Evolutionary conservation across 163 green algal species (phyloP), one percentile per base, ranked within the genome.

Genomic region (Scenedesmus sp.): DNA sequence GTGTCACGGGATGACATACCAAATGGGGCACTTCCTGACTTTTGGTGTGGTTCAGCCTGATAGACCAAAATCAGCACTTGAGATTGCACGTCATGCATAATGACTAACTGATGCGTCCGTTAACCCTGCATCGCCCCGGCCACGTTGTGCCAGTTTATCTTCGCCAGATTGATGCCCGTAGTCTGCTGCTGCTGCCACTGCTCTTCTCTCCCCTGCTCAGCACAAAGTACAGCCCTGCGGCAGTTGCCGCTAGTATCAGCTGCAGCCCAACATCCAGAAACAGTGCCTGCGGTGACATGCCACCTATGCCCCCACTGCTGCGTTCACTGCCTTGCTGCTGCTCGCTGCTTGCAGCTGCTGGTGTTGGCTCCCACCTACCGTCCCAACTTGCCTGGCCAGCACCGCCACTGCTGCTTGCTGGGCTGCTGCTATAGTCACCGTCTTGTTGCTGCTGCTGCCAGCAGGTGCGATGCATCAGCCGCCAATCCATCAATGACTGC

Each of bases 161-260:
- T 51, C 53, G 68, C 82, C 82, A 87, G 18, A 78, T 42, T 6
- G 82, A 53, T 56, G 35, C n/a, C 30, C n/a, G 68, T 13, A 87
- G 44, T 22, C 82, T n/a, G 49, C 49, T 40, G n/a, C n/a, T n/a
- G 16, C 35, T 46, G 35, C 53, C 42, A 30, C 49, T 40, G 20
- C 49, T 20, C n/a, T 35, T 46, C 82, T 87, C 82, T 9, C 51
- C 51, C 82, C 20, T 78, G 53, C 82, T 87, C 33, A 87, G 22
- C 59, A 90, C 30, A 56, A 83, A 90, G 49, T 90, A 90, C 86
- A 90, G 37, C 42, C 65, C 86, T 56, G 86, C 86, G n/a, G 86
- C 86, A 40, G 86, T 43, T n/a, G 86, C 86, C 9, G 86, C 86
- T 30, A 90, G 73, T 18, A 30, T 44, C 46, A 90, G n/a, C 37